These are phyloP conservation scores for Aotearoamyces nothofagi DNA, from an alignment of 2,329 filamentous ascomycete genomes.

Conservation along the genomic window DNA sequence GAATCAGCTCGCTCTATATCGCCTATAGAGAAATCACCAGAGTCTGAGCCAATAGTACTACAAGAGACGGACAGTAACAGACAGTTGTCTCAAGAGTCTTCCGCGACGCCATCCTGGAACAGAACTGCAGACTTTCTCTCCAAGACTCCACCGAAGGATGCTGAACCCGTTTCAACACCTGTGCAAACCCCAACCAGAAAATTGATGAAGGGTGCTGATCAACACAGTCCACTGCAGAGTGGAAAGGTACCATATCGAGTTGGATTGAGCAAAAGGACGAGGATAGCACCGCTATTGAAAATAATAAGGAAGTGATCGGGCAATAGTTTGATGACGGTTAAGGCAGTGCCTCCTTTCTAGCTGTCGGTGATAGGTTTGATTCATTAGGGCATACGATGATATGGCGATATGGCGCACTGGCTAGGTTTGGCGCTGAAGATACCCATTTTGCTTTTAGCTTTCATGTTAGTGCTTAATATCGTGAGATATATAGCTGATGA, in stretches of 20 bases:
- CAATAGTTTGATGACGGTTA: not conserved
- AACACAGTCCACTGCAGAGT: slow-evolving; percentile 6
- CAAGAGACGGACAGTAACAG: not conserved
- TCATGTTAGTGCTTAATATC: too few species aligned
- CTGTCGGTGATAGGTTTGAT: too few species aligned
- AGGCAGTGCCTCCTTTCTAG: too few species aligned
- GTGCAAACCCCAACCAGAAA: slow-evolving; percentile 3
- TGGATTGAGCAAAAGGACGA: slow-evolving; percentile 29
- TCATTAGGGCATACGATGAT: too few species aligned
- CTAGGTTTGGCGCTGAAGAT: too few species aligned
- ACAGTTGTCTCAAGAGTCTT: not conserved
- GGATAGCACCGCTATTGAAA: slow-evolving; percentile 31
- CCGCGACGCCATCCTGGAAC: not conserved
- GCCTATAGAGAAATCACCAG: too few species aligned
- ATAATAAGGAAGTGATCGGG: slow-evolving; percentile 25
- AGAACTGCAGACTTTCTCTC: not conserved
- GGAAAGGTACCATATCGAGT: slow-evolving; percentile 28
- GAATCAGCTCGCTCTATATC: too few species aligned
- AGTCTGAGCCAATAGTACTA: not conserved
- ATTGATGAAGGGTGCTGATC: slow-evolving; percentile 7
- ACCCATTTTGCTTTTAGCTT: too few species aligned
- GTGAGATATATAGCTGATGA: too few species aligned
- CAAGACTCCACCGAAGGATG: not conserved
- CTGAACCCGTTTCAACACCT: not conserved
- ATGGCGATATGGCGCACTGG: too few species aligned